Base-by-base conservation (phyloP, 1,284 basidiomycete species). In the Pseudozyma pruni region DNA sequence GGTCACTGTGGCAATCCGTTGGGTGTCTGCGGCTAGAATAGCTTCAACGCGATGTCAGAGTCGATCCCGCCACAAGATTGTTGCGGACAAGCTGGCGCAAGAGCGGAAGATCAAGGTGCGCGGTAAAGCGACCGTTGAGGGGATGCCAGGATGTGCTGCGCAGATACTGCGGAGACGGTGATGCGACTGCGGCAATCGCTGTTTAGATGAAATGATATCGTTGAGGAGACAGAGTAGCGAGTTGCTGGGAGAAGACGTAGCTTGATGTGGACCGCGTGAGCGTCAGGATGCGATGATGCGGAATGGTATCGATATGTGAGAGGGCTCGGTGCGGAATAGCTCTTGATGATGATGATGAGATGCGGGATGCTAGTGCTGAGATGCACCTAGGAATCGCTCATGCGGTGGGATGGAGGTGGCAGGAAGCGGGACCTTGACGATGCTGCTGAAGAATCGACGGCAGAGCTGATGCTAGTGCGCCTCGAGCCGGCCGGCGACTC, bases 401-500 rank as follows among this genome's bases (percentile, higher is more conserved):
- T 25, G 44, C 19, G 31, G 20, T 29, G 2, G 3, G 16, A 39
- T 32, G 27, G n/a, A 5, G 11, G 32, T 19, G n/a, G 29, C 13
- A 19, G 16, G 22, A 23, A 4, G 27, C 38, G 13, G 25, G 20
- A 10, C 14, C 20, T 8, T 40, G 20, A 13, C 8, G 27, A n/a
- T 13, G 22, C 29, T 32, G 42, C 17, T 29, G 27, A 39, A n/a
- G 51, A 22, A 10, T 13, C 20, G 9, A 17, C 27, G 29, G 10
- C n/a, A n/a, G 32, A 32, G 29, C n/a, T 16, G 33, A 38, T 42
- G 33, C 39, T 16, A 5, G 27, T 9, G 40, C 23, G 33, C 14
- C 35, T 38, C 32, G 46, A 55, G 59, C 47, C 52, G 59, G 44
- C 52, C 52, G 38, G 59, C 59, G 59, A 55, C 52, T 45, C 45